Percentiles rank a stretch among this genome's conserved stretches.
These are phyloP conservation scores for Aspergillus saccharolyticus DNA, from an alignment of 495 filamentous ascomycete genomes.

Conservation along the genomic window DNA sequence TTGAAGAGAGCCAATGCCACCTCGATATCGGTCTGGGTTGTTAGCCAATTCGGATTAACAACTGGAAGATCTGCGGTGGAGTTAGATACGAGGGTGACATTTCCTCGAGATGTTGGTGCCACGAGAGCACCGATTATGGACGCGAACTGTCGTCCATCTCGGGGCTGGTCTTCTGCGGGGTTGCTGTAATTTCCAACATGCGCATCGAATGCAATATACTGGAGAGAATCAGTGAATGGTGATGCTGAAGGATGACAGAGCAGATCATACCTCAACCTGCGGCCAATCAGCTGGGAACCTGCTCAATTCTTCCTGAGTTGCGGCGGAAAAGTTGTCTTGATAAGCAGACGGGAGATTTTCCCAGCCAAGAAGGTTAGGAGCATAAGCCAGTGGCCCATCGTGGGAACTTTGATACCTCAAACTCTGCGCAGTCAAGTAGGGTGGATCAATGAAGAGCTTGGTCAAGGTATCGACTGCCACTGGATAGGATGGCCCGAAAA, in stretches of 20 bases:
- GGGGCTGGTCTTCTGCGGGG: slow-evolving; percentile 26
- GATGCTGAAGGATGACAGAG: neutral
- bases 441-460: neutral
- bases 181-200: slow-evolving; percentile 36
- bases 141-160: slow-evolving; percentile 46
- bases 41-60: slow-evolving; percentile 53
- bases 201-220: slow-evolving; percentile 35
- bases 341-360: slow-evolving; percentile 41
- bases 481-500: slow-evolving; percentile 17
- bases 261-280: slow-evolving; percentile 45
- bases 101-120: slow-evolving; percentile 50
- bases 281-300: slow-evolving; percentile 52
- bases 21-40: slow-evolving; percentile 41
- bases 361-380: slow-evolving; percentile 38
- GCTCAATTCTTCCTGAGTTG: slow-evolving; percentile 20
- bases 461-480: slow-evolving; percentile 20
- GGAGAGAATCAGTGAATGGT: neutral
- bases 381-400: slow-evolving; percentile 32
- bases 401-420: slow-evolving; percentile 3
- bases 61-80: slow-evolving; percentile 41
- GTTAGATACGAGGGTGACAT: slow-evolving; percentile 44
- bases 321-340: slow-evolving; percentile 21
- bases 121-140: slow-evolving; percentile 36
- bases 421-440: slow-evolving; percentile 3
- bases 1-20: slow-evolving; percentile 50